Evolutionary conservation across 345 rosid species (phyloP).

Genomic region (Syzygium jambos): DNA sequence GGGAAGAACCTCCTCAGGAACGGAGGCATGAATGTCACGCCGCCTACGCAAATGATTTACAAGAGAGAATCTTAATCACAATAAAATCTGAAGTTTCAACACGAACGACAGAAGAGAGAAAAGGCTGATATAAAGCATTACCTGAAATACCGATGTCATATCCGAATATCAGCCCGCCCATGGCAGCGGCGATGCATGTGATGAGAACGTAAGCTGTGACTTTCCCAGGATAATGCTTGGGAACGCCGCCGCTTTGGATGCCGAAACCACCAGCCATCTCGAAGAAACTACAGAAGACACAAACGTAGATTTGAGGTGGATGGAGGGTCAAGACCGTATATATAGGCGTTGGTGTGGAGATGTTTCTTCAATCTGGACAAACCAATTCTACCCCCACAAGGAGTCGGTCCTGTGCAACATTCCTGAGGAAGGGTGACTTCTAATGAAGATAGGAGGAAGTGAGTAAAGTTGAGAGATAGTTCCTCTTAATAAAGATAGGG

Average conservation of each 20-base stretch:
- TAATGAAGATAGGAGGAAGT: neutral
- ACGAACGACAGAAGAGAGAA: neutral
- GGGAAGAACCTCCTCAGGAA: constrained; percentile 36
- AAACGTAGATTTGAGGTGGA: neutral
- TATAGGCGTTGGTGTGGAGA: neutral
- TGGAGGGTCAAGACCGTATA: neutral
- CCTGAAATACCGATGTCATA: constrained; percentile 30
- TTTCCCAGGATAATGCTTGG: neutral
- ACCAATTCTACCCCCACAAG: neutral
- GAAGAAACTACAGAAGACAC: neutral
- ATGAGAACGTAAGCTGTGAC: neutral
- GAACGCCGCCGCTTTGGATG: neutral
- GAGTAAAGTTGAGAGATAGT: no score
- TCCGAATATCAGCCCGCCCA: constrained; percentile 30
- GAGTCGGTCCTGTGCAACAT: neutral
- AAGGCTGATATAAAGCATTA: neutral
- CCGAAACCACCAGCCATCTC: neutral
- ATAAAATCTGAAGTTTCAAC: neutral
- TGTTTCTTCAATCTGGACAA: neutral
- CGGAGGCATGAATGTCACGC: constrained; percentile 45
- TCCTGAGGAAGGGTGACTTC: neutral
- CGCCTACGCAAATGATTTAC: constrained; percentile 9
- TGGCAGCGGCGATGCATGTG: constrained; percentile 1
- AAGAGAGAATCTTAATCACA: neutral
- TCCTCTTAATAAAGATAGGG: no score